phyloP scores from a whole-genome alignment of 768 basidiomycete genomes.

The Rhizopogon vesiculosus region DNA sequence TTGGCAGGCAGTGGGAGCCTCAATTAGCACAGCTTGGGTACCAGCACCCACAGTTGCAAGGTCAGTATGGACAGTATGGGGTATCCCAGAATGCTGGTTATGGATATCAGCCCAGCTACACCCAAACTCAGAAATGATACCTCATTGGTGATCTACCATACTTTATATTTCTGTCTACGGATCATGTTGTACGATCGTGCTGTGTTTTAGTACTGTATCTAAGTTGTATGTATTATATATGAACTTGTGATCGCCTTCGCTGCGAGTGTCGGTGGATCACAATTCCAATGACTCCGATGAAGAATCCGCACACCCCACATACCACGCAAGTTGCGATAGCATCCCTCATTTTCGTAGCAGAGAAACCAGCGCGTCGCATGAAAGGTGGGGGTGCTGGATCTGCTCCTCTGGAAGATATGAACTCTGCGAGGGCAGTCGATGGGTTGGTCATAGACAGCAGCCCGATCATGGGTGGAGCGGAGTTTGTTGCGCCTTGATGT shows the following conservation, averaged over 20 bases:
- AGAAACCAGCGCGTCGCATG: not conserved
- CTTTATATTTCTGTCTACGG: not conserved
- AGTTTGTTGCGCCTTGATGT: slow-evolving; percentile 38
- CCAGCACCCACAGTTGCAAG: slow-evolving; percentile 28
- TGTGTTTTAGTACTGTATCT: not conserved
- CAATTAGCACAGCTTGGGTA: slow-evolving; percentile 29
- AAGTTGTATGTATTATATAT: not conserved
- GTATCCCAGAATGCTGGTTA: slow-evolving; percentile 7
- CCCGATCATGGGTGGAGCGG: slow-evolving; percentile 39
- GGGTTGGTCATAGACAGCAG: slow-evolving; percentile 41
- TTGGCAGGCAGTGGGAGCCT: slow-evolving; percentile 29
- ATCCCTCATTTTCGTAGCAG: slow-evolving; percentile 11
- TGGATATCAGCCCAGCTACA: slow-evolving; percentile 26
- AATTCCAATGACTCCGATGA: slow-evolving; percentile 28
- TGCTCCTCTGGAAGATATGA: slow-evolving; percentile 37
- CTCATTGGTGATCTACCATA: not conserved
- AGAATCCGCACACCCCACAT: slow-evolving; percentile 31
- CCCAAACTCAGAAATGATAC: slow-evolving; percentile 10
- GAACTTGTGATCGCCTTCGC: slow-evolving; percentile 3
- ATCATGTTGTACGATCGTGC: not conserved
- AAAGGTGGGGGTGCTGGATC: slow-evolving; percentile 29
- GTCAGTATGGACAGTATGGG: slow-evolving; percentile 6
- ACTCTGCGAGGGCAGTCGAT: slow-evolving; percentile 29
- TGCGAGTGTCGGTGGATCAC: slow-evolving; percentile 6
- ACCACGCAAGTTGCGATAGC: slow-evolving; percentile 15